phyloP scores from a whole-genome alignment of 768 basidiomycete genomes.

The Agaricus blazei region DNA sequence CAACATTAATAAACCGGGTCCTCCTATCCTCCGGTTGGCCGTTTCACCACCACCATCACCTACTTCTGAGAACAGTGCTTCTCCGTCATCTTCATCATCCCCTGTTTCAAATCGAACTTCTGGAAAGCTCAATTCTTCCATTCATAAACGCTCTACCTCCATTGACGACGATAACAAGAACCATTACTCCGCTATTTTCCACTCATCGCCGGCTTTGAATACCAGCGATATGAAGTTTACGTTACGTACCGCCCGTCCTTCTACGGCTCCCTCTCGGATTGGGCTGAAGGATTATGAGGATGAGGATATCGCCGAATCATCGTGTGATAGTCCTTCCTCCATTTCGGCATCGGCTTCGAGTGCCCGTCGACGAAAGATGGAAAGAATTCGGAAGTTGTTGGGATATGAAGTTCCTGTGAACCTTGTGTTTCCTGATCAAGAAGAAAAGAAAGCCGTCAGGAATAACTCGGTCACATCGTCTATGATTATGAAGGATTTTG shows the following conservation, averaged over 20 bases:
- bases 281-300: slow-evolving; percentile 7
- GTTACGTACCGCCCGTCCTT: slow-evolving; percentile 16
- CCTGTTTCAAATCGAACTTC: slow-evolving; percentile 4
- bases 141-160: slow-evolving; percentile 6
- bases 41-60: slow-evolving; percentile 18
- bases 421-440: slow-evolving; percentile 47
- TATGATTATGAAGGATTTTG: not conserved
- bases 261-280: slow-evolving; percentile 5
- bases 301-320: slow-evolving; percentile 24
- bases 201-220: not conserved
- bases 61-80: slow-evolving; percentile 9
- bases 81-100: slow-evolving; percentile 7
- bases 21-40: slow-evolving; percentile 17
- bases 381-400: slow-evolving; percentile 53
- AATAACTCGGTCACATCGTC: not conserved
- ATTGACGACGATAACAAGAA: not conserved
- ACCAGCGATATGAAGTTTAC: slow-evolving; percentile 8
- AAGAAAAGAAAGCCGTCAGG: not conserved
- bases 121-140: not conserved
- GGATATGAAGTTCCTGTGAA: slow-evolving; percentile 59
- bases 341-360: slow-evolving; percentile 23
- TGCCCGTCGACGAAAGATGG: slow-evolving; percentile 55
- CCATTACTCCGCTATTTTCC: too few relatives aligned
- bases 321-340: slow-evolving; percentile 30
- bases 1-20: slow-evolving; percentile 3